phyloP scores from a whole-genome alignment of 495 filamentous ascomycete genomes.

The Penicillium antarcticum region DNA sequence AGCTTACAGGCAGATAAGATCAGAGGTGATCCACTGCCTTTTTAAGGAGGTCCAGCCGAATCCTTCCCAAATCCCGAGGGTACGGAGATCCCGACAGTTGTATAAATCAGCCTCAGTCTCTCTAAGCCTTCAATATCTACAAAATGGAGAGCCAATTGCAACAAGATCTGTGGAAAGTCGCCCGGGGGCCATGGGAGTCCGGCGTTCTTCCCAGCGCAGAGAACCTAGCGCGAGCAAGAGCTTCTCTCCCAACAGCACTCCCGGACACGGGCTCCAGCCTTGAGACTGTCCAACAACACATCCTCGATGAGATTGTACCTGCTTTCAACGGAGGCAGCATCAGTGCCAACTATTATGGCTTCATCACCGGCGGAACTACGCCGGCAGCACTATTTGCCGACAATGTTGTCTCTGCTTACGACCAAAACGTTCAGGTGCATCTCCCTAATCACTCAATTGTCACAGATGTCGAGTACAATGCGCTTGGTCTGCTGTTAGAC shows the following conservation, averaged over 20 bases:
- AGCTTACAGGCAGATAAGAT: not conserved
- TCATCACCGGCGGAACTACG: conserved; percentile 78
- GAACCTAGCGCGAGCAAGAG: conserved; percentile 30
- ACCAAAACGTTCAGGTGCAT: conserved; percentile 87
- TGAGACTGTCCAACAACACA: conserved; percentile 42
- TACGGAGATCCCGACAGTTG: conserved; percentile 7
- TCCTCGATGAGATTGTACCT: conserved; percentile 61
- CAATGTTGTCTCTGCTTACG: conserved; percentile 69
- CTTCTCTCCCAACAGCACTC: conserved; percentile 37
- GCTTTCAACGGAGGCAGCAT: conserved; percentile 61
- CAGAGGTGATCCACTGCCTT: not conserved
- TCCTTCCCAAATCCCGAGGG: conserved; percentile 12
- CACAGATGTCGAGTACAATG: conserved; percentile 69
- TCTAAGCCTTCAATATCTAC: not conserved
- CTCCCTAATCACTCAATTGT: conserved; percentile 68
- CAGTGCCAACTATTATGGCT: conserved; percentile 76
- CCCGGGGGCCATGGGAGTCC: conserved; percentile 30
- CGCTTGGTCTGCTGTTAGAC: conserved; percentile 65
- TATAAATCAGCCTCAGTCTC: conserved; percentile 2
- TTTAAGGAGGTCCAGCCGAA: conserved; percentile 19
- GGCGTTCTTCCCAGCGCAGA: conserved; percentile 34
- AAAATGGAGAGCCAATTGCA: conserved; percentile 24
- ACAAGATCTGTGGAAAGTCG: conserved; percentile 33
- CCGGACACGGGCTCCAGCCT: conserved; percentile 43
- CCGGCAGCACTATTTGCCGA: conserved; percentile 85